A percentile compares a stretch with the other conserved stretches of the same genome.
Evolutionary conservation across 208 protist species (phyloP).

Genomic region (Trypanosoma cruzi): DNA sequence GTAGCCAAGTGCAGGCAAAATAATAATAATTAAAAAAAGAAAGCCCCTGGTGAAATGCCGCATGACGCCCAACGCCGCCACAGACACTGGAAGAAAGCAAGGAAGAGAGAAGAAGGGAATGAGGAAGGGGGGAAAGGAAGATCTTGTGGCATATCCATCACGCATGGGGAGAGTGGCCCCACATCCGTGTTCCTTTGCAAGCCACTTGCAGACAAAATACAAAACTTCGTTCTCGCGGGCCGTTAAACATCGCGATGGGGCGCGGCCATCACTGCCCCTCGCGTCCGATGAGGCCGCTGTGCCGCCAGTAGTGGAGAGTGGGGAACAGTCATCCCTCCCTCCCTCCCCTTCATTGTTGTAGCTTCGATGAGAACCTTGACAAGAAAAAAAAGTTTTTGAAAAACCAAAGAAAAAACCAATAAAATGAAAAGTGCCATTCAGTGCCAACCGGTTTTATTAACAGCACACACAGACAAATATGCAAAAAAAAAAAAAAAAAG

Average conservation of each 20-base stretch:
- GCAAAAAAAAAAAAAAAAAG: too few species aligned
- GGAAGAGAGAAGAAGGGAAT: constrained; percentile 1
- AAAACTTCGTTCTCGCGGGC: constrained; percentile 12
- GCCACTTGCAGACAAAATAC: not conserved
- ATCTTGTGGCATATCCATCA: constrained; percentile 30
- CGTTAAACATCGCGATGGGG: constrained; percentile 29
- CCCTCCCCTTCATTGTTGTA: too few species aligned
- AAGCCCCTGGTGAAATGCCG: too few species aligned
- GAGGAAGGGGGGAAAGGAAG: not conserved
- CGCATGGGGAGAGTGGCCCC: constrained; percentile 5
- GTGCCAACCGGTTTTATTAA: too few species aligned
- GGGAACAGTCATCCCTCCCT: too few species aligned
- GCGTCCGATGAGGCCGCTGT: constrained; percentile 26
- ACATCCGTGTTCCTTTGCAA: constrained; percentile 29
- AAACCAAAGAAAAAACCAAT: too few species aligned
- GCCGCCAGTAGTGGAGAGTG: not conserved
- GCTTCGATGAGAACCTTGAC: too few species aligned
- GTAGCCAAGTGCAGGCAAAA: too few species aligned
- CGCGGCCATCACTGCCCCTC: not conserved
- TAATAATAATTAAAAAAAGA: too few species aligned
- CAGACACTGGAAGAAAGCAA: not conserved
- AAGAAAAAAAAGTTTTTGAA: constrained; percentile 1
- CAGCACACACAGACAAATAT: too few species aligned
- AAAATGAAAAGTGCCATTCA: too few species aligned
- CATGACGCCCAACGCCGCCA: too few species aligned